These are phyloP conservation scores for Verticillium tricorpus DNA, from an alignment of 2,329 filamentous ascomycete species.

Conservation along the genomic window DNA sequence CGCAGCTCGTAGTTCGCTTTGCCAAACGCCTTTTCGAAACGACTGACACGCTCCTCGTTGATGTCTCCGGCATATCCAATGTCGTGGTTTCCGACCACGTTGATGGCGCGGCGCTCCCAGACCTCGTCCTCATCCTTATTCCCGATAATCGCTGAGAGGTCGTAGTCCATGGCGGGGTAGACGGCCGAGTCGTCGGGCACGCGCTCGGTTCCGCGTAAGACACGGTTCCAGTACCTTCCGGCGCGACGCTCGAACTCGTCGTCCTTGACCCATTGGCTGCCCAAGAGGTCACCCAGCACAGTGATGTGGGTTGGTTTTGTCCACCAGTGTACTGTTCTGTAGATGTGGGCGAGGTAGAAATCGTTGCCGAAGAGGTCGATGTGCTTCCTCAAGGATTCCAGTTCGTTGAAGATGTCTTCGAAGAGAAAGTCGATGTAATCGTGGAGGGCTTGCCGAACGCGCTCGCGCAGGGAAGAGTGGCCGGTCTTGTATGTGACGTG, in stretches of 20 bases:
- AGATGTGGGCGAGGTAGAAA: conserved; percentile 90
- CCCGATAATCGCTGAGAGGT: conserved; percentile 44
- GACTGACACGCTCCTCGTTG: conserved; percentile 64
- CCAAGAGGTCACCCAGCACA: conserved; percentile 85
- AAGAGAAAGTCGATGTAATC: conserved; percentile 57
- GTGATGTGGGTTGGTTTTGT: conserved; percentile 78
- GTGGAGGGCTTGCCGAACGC: conserved; percentile 49
- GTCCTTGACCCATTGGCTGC: conserved; percentile 91
- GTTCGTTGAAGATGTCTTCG: conserved; percentile 63
- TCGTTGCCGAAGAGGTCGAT: conserved; percentile 93
- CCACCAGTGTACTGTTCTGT: conserved; percentile 80
- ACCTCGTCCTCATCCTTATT: conserved; percentile 35
- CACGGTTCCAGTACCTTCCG: conserved; percentile 72
- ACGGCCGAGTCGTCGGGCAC: conserved; percentile 53
- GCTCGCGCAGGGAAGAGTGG: conserved; percentile 44
- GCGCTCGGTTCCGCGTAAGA: conserved; percentile 65
- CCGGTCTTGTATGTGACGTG: conserved; percentile 43
- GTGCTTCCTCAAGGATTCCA: conserved; percentile 69
- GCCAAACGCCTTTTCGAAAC: conserved; percentile 84
- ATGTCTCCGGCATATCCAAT: conserved; percentile 94
- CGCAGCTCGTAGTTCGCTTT: conserved; percentile 86
- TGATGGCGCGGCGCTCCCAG: conserved; percentile 79
- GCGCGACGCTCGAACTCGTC: conserved; percentile 75
- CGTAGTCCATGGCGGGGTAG: conserved; percentile 44
- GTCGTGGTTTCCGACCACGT: conserved; percentile 92